Percentiles rank a stretch among this genome's conserved stretches.
phyloP scores from a whole-genome alignment of 1,284 basidiomycete species.

The Pseudozyma sp. region DNA sequence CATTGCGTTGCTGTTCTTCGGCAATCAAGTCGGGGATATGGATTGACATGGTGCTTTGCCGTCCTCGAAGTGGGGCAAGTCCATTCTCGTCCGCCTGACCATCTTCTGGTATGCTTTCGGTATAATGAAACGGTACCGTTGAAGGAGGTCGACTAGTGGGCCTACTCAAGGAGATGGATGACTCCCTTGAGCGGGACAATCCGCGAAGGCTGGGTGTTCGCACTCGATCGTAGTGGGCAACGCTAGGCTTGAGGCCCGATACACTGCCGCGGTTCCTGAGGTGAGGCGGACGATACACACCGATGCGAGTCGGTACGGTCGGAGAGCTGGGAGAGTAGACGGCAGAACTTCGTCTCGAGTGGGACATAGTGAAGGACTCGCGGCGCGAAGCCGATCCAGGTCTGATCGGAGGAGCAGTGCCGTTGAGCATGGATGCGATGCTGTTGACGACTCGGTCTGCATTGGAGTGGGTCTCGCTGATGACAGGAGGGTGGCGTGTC shows the following conservation, averaged over 20 bases:
- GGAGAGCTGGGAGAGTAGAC: constrained; percentile 45
- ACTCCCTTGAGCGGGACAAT: constrained; percentile 51
- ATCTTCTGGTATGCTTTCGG: constrained; percentile 49
- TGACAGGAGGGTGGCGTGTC: constrained; percentile 25
- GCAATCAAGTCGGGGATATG: constrained; percentile 47
- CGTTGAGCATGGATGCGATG: constrained; percentile 41
- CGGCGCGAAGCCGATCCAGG: constrained; percentile 38
- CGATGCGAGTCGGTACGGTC: constrained; percentile 30
- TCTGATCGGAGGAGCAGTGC: constrained; percentile 14
- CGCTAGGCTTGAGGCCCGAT: constrained; percentile 47
- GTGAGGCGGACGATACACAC: constrained; percentile 59
- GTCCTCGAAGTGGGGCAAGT: constrained; percentile 24
- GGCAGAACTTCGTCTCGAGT: constrained; percentile 44
- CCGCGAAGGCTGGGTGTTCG: constrained; percentile 58
- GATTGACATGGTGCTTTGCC: constrained; percentile 43
- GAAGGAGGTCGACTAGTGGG: constrained; percentile 47
- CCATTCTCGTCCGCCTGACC: constrained; percentile 18
- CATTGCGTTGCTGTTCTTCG: constrained; percentile 47
- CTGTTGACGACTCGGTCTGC: constrained; percentile 40
- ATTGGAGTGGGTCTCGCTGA: constrained; percentile 23
- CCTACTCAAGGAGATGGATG: constrained; percentile 47
- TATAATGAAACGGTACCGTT: constrained; percentile 36
- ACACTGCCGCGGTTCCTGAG: constrained; percentile 48
- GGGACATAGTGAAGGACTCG: constrained; percentile 48
- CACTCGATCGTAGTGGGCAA: constrained; percentile 61